Conservation (phyloP, 2,329 filamentous ascomycete genomes). For the Penicillium paneum region DNA sequence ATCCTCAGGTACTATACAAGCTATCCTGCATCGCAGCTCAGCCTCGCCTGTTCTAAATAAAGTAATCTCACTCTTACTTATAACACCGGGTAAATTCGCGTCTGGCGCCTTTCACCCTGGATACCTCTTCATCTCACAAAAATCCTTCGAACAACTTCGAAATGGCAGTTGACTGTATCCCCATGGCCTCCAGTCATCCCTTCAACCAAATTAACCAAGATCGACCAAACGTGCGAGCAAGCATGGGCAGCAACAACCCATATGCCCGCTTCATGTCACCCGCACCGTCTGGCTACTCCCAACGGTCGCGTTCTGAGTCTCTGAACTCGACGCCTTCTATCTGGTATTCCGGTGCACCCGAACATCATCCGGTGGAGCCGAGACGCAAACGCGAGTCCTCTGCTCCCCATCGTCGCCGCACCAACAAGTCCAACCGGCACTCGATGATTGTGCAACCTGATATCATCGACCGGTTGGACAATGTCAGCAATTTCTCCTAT, state of each 20-base stretch:
- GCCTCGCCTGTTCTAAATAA: slow-evolving; percentile 7
- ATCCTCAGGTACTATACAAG: slow-evolving; percentile 9
- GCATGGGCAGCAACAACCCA: slow-evolving; percentile 24
- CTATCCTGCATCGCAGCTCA: slow-evolving; percentile 10
- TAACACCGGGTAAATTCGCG: slow-evolving; percentile 9
- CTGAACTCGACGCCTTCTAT: slow-evolving; percentile 21
- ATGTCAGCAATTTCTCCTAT: slow-evolving; percentile 61
- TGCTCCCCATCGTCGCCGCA: slow-evolving; percentile 17
- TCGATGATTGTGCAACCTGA: slow-evolving; percentile 60
- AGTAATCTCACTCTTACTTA: slow-evolving; percentile 6
- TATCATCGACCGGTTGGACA: slow-evolving; percentile 75
- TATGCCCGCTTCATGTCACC: slow-evolving; percentile 29
- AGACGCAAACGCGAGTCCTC: slow-evolving; percentile 17
- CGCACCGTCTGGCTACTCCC: slow-evolving; percentile 15
- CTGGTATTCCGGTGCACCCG: slow-evolving; percentile 25
- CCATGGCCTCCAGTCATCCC: slow-evolving; percentile 24
- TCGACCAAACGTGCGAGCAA: slow-evolving; percentile 7
- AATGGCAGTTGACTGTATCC: slow-evolving; percentile 22
- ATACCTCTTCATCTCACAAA: background rate
- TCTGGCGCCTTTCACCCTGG: background rate
- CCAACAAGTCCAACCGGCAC: slow-evolving; percentile 18
- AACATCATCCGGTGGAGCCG: slow-evolving; percentile 28
- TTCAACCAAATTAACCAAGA: slow-evolving; percentile 13
- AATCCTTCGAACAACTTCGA: background rate
- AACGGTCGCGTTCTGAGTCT: slow-evolving; percentile 23